Base-by-base conservation (phyloP, 345 rosid genomes). In the Ceriops tagal region DNA sequence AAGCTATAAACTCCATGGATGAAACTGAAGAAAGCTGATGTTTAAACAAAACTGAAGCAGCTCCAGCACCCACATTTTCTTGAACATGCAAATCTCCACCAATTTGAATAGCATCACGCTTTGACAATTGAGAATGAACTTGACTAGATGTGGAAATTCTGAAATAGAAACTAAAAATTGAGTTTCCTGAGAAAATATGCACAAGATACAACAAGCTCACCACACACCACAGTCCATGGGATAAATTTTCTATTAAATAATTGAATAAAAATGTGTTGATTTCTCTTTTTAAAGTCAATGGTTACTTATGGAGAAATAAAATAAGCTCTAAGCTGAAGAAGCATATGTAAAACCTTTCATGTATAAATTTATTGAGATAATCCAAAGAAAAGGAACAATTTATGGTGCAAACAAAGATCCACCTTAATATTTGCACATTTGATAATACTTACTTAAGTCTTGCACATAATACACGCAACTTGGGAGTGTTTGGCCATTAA, bases 101-200 rank as follows among this genome's bases (percentile, higher is more conserved):
- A 73, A 92, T 77, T 58, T 86, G 86, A 43, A 96, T 49, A 39
- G 83, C 76, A 74, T 86, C 85, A 32, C 77, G 71, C 77, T 96
- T 86, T n/a, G 99, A 96, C 71, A 96, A 67, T 67, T 83, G 92
- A 37, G 96, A 85, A 68, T 88, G 90, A 75, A 92, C 83, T 83
- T 92, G 79, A 77, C 91, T 90, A 74, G 87, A 59, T 96, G 92
- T 92, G 75, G 85, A 91, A 98, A 90, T 89, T 77, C 97, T 90
- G 87, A 70, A 53, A 79, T 62, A 74, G 18, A 53, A 61, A 75
- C 55, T 67, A 58, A 64, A 62, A 74, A 9, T 68, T 69, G 18
- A 78, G 31, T 65, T 46, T 49, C 24, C 63, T 59, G 30, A 72
- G 18, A 49, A 77, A 32, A 51, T 31, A 59, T 56, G 15, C 31